Base-by-base conservation (phyloP, 352 stramenopile species). In the Pythium brassicae region DNA sequence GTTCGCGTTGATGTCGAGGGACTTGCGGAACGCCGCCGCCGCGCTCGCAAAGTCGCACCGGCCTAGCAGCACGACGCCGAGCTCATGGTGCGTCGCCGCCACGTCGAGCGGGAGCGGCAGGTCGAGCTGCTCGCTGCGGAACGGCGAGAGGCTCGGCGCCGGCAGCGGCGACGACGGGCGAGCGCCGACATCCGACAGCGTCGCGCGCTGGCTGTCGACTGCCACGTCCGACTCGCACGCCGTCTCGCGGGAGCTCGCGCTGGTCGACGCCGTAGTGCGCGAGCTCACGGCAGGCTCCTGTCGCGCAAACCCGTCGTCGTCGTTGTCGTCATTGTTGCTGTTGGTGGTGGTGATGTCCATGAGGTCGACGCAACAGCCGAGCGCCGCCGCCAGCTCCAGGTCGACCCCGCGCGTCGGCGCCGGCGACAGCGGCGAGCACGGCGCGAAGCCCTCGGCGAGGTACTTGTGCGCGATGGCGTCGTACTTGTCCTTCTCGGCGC, bases 61-160 rank as follows among this genome's bases (percentile, higher is more conserved):
- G 23, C 65, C 54, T 6, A 89, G 42, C 17, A 87, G 48, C 4
- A 72, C 62, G 20, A 79, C 62, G 3, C 79, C 79, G 2, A 89
- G 55, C 23, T 87, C 69, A 20, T 78, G 65, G 32, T 85, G 74
- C 0, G 75, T 87, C 2, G 44, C 55, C 8, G 76, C 75, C 5
- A 82, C 45, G 61, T 87, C 69, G 4, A 85, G 51, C 6, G 72
- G 62, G 25, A 72, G 51, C n/a, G 72, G 44, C 4, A 64, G 58
- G 22, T 49, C 52, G 14, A 64, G 45, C 37, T 59, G 39, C 45
- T 64, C 58, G 35, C 44, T 58, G 3, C 46, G 45, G 37, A 55
- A 64, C 14, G 58, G 51, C n/a, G 50, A 57, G 20, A 59, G 39
- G 25, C 27, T 12, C 19, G 49, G 48, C 32, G 43, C 39, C 5